Evolutionary conservation across 163 green algal genomes (phyloP).

Genomic region (Scenedesmus sp.): DNA sequence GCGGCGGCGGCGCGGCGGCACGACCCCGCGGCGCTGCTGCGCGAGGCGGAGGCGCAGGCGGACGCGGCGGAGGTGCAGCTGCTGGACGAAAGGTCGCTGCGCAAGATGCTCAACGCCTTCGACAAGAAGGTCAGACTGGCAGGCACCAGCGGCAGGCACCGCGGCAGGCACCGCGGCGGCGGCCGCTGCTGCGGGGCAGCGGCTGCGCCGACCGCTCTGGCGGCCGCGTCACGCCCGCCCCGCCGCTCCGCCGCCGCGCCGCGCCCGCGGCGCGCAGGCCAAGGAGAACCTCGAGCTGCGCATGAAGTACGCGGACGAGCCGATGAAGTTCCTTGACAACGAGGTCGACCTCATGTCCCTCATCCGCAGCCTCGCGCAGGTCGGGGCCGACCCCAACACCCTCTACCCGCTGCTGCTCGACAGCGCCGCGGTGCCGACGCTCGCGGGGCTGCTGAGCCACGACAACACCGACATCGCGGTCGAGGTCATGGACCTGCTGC

Average conservation of each 20-base stretch:
- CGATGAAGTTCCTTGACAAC: conserved; percentile 92
- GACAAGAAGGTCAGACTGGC: conserved; percentile 72
- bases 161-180: not conserved
- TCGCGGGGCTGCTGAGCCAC: conserved; percentile 84
- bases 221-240: not conserved
- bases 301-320: conserved; percentile 86
- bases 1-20: conserved; percentile 26
- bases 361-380: conserved; percentile 73
- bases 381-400: conserved; percentile 62
- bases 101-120: conserved; percentile 76
- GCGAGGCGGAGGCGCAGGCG: conserved; percentile 77
- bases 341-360: conserved; percentile 95
- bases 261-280: conserved; percentile 56
- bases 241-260: not conserved
- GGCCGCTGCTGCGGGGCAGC: too few species aligned
- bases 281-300: conserved; percentile 92
- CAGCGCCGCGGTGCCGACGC: conserved; percentile 71
- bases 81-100: conserved; percentile 78
- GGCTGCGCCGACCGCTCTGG: not conserved
- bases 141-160: conserved; percentile 9
- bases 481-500: conserved; percentile 84
- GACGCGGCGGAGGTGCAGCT: conserved; percentile 68
- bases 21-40: conserved; percentile 76
- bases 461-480: conserved; percentile 95
- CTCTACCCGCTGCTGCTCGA: conserved; percentile 82